Percentiles rank a stretch among this genome's conserved stretches.
Conservation (phyloP, 2,329 filamentous ascomycete genomes). For the Fulvia fulva region DNA sequence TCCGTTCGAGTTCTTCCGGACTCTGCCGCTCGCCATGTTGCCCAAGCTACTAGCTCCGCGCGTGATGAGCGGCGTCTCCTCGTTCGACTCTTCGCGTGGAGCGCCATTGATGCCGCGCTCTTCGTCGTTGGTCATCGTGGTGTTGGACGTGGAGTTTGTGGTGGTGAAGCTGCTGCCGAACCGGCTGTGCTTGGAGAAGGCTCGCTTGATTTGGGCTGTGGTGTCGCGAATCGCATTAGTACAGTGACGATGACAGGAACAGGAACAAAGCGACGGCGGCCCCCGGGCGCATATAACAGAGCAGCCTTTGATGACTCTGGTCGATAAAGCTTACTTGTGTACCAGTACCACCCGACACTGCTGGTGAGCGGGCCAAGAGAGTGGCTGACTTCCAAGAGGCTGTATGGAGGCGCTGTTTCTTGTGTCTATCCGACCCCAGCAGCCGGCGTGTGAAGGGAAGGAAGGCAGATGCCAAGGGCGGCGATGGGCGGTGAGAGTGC, state of each 20-base stretch:
- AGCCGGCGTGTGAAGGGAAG: not conserved
- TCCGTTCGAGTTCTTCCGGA: slow-evolving; percentile 11
- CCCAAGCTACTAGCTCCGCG: slow-evolving; percentile 12
- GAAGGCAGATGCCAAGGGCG: not conserved
- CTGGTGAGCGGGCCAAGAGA: not conserved
- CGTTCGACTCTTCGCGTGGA: slow-evolving; percentile 17
- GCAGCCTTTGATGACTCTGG: not conserved
- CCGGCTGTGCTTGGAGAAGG: slow-evolving; percentile 25
- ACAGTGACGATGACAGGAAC: not conserved
- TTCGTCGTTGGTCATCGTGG: slow-evolving; percentile 15
- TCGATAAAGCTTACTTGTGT: not conserved
- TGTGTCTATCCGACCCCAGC: not conserved
- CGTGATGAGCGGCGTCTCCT: slow-evolving; percentile 29
- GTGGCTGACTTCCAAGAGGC: not conserved
- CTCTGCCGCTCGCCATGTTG: slow-evolving; percentile 14
- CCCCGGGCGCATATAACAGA: not conserved
- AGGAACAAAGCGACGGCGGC: not conserved
- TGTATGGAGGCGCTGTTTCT: not conserved
- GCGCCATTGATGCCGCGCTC: slow-evolving; percentile 17
- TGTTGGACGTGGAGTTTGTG: slow-evolving; percentile 7
- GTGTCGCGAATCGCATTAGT: slow-evolving; percentile 4
- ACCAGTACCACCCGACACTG: not conserved
- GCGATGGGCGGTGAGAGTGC: not conserved
- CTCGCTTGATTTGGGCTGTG: slow-evolving; percentile 18
- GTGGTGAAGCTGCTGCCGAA: slow-evolving; percentile 19